phyloP scores from a whole-genome alignment of 148 eudicot species.

The Heliosperma pusillum region DNA sequence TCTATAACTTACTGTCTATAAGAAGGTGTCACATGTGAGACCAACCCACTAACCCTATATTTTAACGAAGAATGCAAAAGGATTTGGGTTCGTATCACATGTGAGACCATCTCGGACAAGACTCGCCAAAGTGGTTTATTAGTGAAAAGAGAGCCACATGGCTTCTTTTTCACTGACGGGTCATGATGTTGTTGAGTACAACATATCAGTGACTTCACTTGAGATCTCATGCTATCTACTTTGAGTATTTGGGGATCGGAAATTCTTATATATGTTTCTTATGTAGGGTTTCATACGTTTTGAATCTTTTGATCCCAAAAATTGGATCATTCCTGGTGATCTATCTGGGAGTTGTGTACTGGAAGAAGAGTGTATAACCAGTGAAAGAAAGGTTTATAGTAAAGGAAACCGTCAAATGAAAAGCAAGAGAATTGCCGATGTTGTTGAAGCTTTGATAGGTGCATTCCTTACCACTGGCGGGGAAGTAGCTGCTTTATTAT shows the following conservation, averaged over 20 bases:
- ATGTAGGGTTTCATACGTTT: constrained; percentile 82
- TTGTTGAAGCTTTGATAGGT: constrained; percentile 90
- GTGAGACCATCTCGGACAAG: no score
- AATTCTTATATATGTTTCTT: neutral
- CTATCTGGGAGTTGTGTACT: constrained; percentile 22
- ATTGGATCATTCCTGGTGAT: constrained; percentile 74
- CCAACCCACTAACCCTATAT: no score
- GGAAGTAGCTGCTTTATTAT: constrained; percentile 59
- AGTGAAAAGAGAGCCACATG: neutral
- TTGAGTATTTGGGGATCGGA: neutral
- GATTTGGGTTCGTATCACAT: no score
- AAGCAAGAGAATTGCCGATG: constrained; percentile 79
- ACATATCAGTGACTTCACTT: neutral
- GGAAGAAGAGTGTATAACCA: constrained; percentile 36
- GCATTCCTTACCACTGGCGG: constrained; percentile 68
- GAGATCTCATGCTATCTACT: neutral
- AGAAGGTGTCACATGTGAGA: no score
- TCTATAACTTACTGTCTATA: no score
- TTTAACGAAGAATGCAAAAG: no score
- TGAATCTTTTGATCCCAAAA: constrained; percentile 64
- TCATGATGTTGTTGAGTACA: neutral
- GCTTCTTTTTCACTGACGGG: neutral
- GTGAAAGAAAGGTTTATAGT: constrained; percentile 38
- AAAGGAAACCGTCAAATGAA: constrained; percentile 42
- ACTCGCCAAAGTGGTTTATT: no score